phyloP scores from a whole-genome alignment of 768 basidiomycete species.

The Baorangia bicolor region DNA sequence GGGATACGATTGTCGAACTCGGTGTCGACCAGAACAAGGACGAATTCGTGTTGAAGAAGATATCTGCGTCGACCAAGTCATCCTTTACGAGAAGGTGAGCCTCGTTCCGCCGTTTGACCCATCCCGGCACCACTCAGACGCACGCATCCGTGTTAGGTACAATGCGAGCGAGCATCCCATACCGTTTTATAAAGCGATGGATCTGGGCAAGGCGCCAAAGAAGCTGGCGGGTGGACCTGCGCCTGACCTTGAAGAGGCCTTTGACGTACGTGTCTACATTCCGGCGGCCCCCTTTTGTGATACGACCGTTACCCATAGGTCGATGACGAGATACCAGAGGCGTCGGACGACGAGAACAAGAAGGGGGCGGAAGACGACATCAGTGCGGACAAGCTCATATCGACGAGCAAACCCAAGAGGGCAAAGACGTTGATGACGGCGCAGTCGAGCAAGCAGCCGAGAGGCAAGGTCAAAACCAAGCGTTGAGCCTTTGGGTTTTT shows the following conservation, averaged over 20 bases:
- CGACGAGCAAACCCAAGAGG: slow-evolving; percentile 45
- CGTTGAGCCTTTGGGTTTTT: not conserved
- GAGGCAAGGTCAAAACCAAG: slow-evolving; percentile 21
- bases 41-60: slow-evolving; percentile 77
- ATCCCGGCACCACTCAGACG: too few relatives aligned
- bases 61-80: slow-evolving; percentile 76
- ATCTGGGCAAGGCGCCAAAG: slow-evolving; percentile 77
- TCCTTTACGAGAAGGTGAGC: slow-evolving; percentile 82
- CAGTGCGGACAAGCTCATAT: slow-evolving; percentile 58
- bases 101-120: not conserved
- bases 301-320: slow-evolving; percentile 28
- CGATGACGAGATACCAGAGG: slow-evolving; percentile 46
- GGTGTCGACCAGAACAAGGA: slow-evolving; percentile 82
- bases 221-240: slow-evolving; percentile 71
- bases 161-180: slow-evolving; percentile 90
- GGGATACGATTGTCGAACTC: slow-evolving; percentile 94
- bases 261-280: slow-evolving; percentile 59
- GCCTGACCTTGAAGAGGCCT: slow-evolving; percentile 92
- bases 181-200: slow-evolving; percentile 87
- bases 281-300: not conserved
- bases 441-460: slow-evolving; percentile 15
- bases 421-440: not conserved
- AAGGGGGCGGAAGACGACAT: slow-evolving; percentile 39
- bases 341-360: slow-evolving; percentile 49
- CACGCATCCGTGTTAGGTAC: slow-evolving; percentile 63